Evolutionary conservation across 148 eudicot genomes (phyloP).

Genomic region (Beta vulgaris): DNA sequence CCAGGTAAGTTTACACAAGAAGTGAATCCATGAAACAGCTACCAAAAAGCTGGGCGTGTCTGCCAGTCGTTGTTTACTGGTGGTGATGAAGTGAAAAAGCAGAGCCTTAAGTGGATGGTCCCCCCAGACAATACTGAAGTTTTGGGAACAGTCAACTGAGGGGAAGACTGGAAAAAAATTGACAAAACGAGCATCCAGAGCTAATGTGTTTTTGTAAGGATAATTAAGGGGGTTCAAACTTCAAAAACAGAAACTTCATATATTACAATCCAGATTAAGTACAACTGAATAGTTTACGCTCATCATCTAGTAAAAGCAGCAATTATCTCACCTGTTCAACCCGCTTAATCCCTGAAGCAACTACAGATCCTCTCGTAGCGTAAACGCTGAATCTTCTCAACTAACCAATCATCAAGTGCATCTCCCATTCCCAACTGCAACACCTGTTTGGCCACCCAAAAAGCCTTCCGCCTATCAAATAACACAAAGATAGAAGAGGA

Average conservation of each 20-base stretch:
- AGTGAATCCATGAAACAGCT: no score
- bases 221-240: neutral
- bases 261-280: neutral
- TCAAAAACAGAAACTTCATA: neutral
- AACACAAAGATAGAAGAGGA: neutral
- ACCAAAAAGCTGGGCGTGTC: no score
- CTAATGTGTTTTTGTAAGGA: no score
- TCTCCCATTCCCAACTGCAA: constrained; percentile 98
- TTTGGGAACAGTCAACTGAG: no score
- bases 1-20: no score
- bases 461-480: constrained; percentile 74
- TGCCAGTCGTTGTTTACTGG: no score
- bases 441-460: constrained; percentile 97
- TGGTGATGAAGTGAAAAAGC: no score
- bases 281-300: neutral
- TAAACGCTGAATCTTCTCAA: constrained; percentile 85
- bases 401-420: constrained; percentile 99
- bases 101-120: no score
- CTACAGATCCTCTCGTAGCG: constrained; percentile 79
- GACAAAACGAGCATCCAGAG: neutral
- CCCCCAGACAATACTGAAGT: no score
- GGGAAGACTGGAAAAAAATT: no score
- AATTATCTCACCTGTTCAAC: constrained; percentile 68
- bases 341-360: constrained; percentile 84
- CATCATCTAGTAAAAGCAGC: neutral